Percentiles rank a stretch among this genome's conserved stretches.
phyloP scores from a whole-genome alignment of 1,139 yeast genomes.

The Hanseniaspora gamundiae region DNA sequence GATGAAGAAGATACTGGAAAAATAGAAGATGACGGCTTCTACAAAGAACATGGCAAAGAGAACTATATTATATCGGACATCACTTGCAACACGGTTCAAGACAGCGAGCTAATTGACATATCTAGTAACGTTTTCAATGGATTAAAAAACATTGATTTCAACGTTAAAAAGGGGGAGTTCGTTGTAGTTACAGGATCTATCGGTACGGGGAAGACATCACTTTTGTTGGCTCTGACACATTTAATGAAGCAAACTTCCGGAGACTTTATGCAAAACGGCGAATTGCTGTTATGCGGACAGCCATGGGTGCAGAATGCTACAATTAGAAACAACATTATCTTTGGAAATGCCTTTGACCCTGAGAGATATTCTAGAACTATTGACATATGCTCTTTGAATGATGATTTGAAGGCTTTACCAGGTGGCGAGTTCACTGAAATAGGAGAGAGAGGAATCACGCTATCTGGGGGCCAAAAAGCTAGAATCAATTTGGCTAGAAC shows the following conservation, averaged over 20 bases:
- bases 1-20: slow-evolving; percentile 23
- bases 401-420: slow-evolving; percentile 59
- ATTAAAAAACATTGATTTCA: slow-evolving; percentile 29
- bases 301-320: slow-evolving; percentile 88
- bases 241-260: background rate
- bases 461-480: slow-evolving; percentile 92
- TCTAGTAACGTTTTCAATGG: slow-evolving; percentile 4
- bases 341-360: slow-evolving; percentile 51
- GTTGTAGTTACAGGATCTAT: slow-evolving; percentile 55
- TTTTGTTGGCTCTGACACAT: slow-evolving; percentile 35
- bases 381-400: slow-evolving; percentile 50
- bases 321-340: slow-evolving; percentile 59
- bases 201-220: slow-evolving; percentile 60
- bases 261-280: slow-evolving; percentile 38
- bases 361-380: slow-evolving; percentile 44
- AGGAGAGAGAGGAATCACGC: slow-evolving; percentile 85
- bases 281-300: slow-evolving; percentile 30
- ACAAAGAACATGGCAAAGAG: slow-evolving; percentile 3
- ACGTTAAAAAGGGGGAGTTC: slow-evolving; percentile 43
- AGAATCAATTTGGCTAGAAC: slow-evolving; percentile 57
- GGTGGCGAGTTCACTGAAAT: slow-evolving; percentile 82
- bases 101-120: slow-evolving; percentile 6
- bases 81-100: background rate
- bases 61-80: background rate
- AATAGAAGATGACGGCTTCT: slow-evolving; percentile 13